These are phyloP conservation scores for Yamadazyma songkhlaensis DNA, from an alignment of 1,139 yeast genomes.

Conservation along the genomic window DNA sequence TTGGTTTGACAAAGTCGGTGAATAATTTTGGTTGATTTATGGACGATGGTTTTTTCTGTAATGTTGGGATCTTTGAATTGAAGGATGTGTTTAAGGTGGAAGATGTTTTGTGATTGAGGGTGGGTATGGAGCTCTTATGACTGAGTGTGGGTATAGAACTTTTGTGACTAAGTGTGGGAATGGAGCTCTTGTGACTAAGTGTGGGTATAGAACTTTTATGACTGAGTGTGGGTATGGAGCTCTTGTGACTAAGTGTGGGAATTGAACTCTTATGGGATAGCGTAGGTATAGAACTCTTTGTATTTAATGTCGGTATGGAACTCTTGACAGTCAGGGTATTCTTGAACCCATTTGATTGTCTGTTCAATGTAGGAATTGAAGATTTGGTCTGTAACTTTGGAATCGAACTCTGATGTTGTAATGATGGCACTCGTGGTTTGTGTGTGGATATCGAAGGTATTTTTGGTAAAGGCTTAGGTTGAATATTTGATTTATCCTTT, in stretches of 20 bases:
- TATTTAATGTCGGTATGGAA: not conserved
- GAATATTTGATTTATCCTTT: slow-evolving; percentile 8
- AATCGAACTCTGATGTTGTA: slow-evolving; percentile 10
- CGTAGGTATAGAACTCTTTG: slow-evolving; percentile 8
- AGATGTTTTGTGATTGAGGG: slow-evolving; percentile 13
- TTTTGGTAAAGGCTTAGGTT: not conserved
- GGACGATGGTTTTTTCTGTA: slow-evolving; percentile 12
- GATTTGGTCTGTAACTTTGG: not conserved
- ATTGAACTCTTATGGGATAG: not conserved
- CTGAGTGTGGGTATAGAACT: not conserved
- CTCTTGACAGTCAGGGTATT: not conserved
- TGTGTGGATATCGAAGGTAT: slow-evolving; percentile 7
- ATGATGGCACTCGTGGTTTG: slow-evolving; percentile 14
- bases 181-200: slow-evolving; percentile 8
- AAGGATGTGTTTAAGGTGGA: slow-evolving; percentile 11
- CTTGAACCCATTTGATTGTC: too few species aligned
- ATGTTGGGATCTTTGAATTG: slow-evolving; percentile 15
- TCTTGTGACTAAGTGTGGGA: slow-evolving; percentile 11
- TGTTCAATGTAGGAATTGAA: too few species aligned
- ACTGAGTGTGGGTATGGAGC: not conserved
- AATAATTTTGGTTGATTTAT: slow-evolving; percentile 7
- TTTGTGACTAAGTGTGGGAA: not conserved
- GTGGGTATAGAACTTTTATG: slow-evolving; percentile 8
- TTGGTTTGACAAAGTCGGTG: slow-evolving; percentile 5
- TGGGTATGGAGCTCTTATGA: slow-evolving; percentile 9